Conservation (phyloP, 768 basidiomycete genomes). For the Crassisporium funariophilum region DNA sequence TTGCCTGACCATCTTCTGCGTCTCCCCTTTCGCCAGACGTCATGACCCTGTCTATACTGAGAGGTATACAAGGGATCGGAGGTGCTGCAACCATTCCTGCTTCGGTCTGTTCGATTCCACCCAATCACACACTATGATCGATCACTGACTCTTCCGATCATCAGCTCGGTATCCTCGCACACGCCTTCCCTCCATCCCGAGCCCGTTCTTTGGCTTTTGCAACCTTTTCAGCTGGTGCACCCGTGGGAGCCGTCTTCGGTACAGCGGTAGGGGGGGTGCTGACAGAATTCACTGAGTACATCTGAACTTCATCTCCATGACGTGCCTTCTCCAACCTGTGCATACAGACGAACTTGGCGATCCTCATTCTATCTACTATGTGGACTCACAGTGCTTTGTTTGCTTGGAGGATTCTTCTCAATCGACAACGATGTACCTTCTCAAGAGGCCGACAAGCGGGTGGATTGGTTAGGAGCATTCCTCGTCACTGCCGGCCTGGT, state of each 20-base stretch:
- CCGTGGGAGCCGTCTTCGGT: slow-evolving; percentile 77
- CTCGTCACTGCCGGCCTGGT: slow-evolving; percentile 66
- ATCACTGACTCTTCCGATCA: not conserved
- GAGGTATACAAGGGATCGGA: slow-evolving; percentile 83
- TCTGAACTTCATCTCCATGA: slow-evolving; percentile 2
- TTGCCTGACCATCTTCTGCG: not conserved
- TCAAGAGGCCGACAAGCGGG: slow-evolving; percentile 41
- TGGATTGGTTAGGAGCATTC: slow-evolving; percentile 80
- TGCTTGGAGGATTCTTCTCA: slow-evolving; percentile 54
- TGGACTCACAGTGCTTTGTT: slow-evolving; percentile 55
- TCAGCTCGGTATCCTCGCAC: slow-evolving; percentile 83
- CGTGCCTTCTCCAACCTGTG: not conserved
- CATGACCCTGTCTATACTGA: slow-evolving; percentile 64
- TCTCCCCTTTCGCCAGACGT: slow-evolving; percentile 41
- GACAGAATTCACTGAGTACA: slow-evolving; percentile 52
- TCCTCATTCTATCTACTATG: slow-evolving; percentile 59
- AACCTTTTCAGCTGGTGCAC: slow-evolving; percentile 83
- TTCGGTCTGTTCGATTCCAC: slow-evolving; percentile 42
- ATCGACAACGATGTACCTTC: slow-evolving; percentile 63
- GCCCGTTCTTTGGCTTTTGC: slow-evolving; percentile 80
- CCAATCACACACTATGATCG: slow-evolving; percentile 1
- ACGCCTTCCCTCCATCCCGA: slow-evolving; percentile 67
- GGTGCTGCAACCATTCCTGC: slow-evolving; percentile 76
- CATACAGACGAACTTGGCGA: slow-evolving; percentile 61
- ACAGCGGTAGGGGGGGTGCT: slow-evolving; percentile 70